A percentile compares a stretch with the other conserved stretches of the same genome.
These are phyloP conservation scores for Rhododendron ferrugineum DNA, from an alignment of 148 eudicot genomes.

Conservation along the genomic window DNA sequence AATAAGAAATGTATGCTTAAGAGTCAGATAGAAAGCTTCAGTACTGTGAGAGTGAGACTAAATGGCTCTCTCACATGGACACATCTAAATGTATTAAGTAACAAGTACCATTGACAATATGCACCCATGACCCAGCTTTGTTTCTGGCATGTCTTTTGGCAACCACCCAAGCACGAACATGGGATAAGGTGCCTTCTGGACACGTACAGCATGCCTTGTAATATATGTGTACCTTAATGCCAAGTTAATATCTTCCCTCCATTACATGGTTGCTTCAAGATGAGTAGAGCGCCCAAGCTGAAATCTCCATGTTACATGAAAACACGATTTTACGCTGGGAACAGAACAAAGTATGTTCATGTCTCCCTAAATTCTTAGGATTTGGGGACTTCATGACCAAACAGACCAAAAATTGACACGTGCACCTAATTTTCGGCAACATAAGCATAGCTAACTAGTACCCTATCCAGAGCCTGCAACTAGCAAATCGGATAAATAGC, in stretches of 20 bases:
- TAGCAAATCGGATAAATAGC: background rate
- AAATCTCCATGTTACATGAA: background rate
- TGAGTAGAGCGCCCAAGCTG: background rate
- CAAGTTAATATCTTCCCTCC: background rate
- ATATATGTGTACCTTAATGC: background rate
- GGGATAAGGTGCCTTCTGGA: background rate
- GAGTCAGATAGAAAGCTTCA: background rate
- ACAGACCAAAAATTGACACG: background rate
- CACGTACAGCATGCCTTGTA: background rate
- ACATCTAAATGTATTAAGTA: background rate
- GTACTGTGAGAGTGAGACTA: background rate
- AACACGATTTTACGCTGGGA: background rate
- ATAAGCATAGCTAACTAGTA: background rate
- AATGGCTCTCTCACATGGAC: background rate
- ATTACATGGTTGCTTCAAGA: background rate
- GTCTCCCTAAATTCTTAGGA: background rate
- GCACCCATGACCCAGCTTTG: background rate
- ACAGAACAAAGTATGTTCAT: background rate
- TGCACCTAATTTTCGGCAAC: background rate
- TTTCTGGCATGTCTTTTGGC: background rate
- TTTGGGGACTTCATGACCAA: background rate
- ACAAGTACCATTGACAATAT: background rate
- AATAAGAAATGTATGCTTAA: background rate
- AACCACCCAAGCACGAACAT: background rate
- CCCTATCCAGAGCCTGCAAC: background rate